Conservation (phyloP, 441 rosid genomes). For the Pelargonium citronellum region DNA sequence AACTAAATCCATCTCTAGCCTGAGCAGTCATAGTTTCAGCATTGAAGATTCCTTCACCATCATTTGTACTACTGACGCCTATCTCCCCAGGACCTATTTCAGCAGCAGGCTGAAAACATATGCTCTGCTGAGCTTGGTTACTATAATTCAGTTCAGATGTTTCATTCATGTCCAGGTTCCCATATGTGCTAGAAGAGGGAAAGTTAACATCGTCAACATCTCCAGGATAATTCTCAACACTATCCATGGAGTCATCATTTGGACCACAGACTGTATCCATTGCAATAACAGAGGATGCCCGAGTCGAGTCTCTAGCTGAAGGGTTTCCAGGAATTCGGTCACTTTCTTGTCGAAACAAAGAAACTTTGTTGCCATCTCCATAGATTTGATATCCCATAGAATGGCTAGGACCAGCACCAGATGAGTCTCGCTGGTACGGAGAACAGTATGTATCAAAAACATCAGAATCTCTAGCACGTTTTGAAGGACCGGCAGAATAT, state of each 20-base stretch:
- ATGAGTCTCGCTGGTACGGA: conserved; percentile 62
- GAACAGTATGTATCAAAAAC: conserved; percentile 57
- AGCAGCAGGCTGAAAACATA: conserved; percentile 68
- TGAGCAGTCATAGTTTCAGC: conserved; percentile 81
- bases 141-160: conserved; percentile 86
- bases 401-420: conserved; percentile 90
- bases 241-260: conserved; percentile 89
- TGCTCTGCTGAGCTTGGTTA: conserved; percentile 97
- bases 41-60: conserved; percentile 86
- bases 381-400: conserved; percentile 59
- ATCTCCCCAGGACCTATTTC: conserved; percentile 66
- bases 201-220: conserved; percentile 76
- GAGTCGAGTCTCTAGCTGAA: conserved; percentile 78
- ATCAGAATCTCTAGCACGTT: conserved; percentile 74
- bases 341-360: conserved; percentile 61
- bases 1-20: conserved; percentile 83
- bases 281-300: conserved; percentile 97
- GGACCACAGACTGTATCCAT: conserved; percentile 82
- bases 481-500: conserved; percentile 88
- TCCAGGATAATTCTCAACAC: conserved; percentile 90
- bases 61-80: conserved; percentile 92
- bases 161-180: conserved; percentile 79
- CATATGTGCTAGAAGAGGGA: conserved; percentile 68
- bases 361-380: conserved; percentile 56
- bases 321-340: conserved; percentile 47